Base-by-base conservation (phyloP, 202 grass and related monocot species). In the Dendrocalamus latiflorus region DNA sequence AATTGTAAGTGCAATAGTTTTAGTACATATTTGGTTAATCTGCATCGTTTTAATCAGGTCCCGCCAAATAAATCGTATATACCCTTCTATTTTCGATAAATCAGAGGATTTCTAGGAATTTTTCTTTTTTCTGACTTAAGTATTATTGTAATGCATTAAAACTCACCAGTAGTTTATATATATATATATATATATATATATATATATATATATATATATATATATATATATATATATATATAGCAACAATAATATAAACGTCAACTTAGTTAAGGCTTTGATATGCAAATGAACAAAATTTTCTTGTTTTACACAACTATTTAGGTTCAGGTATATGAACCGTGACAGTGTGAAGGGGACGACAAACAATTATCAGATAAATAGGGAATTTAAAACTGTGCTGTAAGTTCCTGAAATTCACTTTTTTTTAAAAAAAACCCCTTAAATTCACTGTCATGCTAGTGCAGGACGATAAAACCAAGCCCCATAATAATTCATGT, bases 381-480 rank as follows among this genome's bases (percentile, higher is more conserved):
- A 25, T 65, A 62, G 25, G 18, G 8, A 73, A 63, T 49, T 18
- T 59, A 39, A 26, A 71, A 71, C 59, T 85, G 51, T 71, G 36
- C 12, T 64, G 55, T 65, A 56, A 44, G 75, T 37, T 79, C 58
- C 59, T 65, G 33, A 30, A 72, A 63, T 26, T 85, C 75, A 72
- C 42, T 62, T 9, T 42, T 42, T 9, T 41, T 39, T 8, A 39
- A 1, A 8, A 42, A 9, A 9, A n/a, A n/a, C n/a, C n/a, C 39
- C 39, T 65, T 43, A 30, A 72, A 62, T 26, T 85, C 75, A 72
- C 42, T 51, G 26, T 71, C 68, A 73, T 67, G 48, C 71, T 66
- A 76, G 33, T 64, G 22, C 33, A 72, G 16, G 8, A 51, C 30
- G 43, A 64, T 6, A 20, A 50, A 68, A 68, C 76, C 28, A 79